A percentile compares a stretch with the other conserved stretches of the same genome.
phyloP scores from a whole-genome alignment of 768 basidiomycete genomes.

The Termitomyces sp. region DNA sequence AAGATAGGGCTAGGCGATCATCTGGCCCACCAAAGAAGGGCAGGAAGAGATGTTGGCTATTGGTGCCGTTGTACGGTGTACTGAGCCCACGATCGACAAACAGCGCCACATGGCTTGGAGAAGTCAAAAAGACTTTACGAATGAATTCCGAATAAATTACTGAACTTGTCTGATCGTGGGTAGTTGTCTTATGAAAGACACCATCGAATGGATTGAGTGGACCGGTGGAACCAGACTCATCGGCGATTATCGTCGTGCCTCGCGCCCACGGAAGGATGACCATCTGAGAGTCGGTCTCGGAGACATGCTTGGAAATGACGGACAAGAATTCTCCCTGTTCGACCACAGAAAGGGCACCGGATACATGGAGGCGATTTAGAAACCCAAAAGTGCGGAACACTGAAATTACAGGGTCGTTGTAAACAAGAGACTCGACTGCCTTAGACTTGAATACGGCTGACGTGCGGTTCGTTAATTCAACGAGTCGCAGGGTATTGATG shows the following conservation, averaged over 20 bases:
- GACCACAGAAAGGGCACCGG: conserved; percentile 72
- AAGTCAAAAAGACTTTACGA: conserved; percentile 72
- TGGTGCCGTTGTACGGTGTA: conserved; percentile 19
- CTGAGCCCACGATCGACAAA: conserved; percentile 74
- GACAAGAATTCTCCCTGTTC: conserved; percentile 68
- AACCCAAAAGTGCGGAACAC: conserved; percentile 77
- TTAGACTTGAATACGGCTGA: conserved; percentile 84
- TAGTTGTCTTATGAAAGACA: conserved; percentile 57
- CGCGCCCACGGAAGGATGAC: conserved; percentile 84
- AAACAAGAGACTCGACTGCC: conserved; percentile 65
- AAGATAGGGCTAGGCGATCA: conserved; percentile 78
- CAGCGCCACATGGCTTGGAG: conserved; percentile 75
- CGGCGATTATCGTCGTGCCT: conserved; percentile 25
- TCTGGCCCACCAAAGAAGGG: conserved; percentile 96
- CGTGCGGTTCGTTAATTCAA: conserved; percentile 87
- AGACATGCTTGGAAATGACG: conserved; percentile 59
- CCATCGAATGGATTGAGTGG: conserved; percentile 71
- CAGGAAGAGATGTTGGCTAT: conserved; percentile 64
- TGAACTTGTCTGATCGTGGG: conserved; percentile 49
- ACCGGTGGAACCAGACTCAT: conserved; percentile 19
- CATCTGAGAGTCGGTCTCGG: conserved; percentile 60
- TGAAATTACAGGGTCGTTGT: conserved; percentile 67
- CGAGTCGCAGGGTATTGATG: conserved; percentile 79
- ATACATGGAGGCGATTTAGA: conserved; percentile 63
- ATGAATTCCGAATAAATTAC: conserved; percentile 80